These are phyloP conservation scores for Ceratocystis ficicola DNA, from an alignment of 2,329 filamentous ascomycete species.

Conservation along the genomic window DNA sequence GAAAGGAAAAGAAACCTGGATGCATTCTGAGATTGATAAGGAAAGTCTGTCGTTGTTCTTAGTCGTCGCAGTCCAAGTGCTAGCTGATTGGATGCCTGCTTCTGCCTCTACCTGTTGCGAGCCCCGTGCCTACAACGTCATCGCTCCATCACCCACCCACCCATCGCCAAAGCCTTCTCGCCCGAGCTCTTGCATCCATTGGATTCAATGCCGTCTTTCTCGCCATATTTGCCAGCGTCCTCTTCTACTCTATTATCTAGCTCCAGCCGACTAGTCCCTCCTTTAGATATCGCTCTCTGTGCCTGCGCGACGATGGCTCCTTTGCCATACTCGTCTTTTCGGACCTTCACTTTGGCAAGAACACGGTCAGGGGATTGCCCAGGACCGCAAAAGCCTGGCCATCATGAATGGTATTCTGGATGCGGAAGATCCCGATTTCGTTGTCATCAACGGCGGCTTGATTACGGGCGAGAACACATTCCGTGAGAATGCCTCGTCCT, in stretches of 20 bases:
- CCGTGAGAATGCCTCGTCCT: constrained; percentile 37
- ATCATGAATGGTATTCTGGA: constrained; percentile 49
- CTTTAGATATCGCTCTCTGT: background rate
- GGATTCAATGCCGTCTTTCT: constrained; percentile 10
- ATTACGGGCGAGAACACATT: constrained; percentile 55
- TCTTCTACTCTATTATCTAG: constrained; percentile 14
- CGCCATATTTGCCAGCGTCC: background rate
- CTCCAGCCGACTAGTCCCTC: constrained; percentile 15
- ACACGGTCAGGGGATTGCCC: constrained; percentile 36
- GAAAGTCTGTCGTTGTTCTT: background rate
- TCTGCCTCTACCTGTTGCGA: background rate
- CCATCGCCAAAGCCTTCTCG: background rate
- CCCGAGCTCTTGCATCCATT: background rate
- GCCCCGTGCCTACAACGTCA: too few relatives aligned
- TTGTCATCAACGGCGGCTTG: constrained; percentile 59
- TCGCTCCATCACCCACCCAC: too few relatives aligned
- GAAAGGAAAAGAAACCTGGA: too few relatives aligned
- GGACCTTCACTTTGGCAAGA: constrained; percentile 57
- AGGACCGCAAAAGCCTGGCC: constrained; percentile 44
- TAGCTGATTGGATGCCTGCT: background rate
- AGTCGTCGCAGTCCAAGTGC: background rate
- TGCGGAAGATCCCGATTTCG: constrained; percentile 44
- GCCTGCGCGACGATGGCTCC: constrained; percentile 30
- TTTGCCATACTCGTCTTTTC: constrained; percentile 51
- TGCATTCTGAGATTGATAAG: background rate